These are phyloP conservation scores for Leishmania amazonensis DNA, from an alignment of 208 protist species.

Conservation along the genomic window DNA sequence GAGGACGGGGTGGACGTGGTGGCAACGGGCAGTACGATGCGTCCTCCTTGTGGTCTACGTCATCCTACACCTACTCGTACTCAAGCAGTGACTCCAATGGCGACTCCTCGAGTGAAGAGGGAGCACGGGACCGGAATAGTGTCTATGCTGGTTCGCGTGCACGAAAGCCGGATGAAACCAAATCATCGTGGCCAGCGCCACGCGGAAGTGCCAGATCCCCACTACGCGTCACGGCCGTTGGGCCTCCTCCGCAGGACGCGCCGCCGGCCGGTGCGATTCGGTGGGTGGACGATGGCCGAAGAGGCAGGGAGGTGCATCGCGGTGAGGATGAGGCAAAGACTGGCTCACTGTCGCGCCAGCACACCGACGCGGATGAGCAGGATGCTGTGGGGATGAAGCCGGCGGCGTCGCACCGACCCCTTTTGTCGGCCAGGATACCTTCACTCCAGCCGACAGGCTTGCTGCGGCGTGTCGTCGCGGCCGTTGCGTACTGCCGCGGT, in stretches of 20 bases:
- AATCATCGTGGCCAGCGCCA: not conserved
- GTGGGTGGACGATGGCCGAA: slow-evolving; percentile 4
- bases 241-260: not conserved
- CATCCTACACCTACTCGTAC: slow-evolving; percentile 33
- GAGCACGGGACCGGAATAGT: not conserved
- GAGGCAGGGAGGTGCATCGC: not conserved
- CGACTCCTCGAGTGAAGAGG: not conserved
- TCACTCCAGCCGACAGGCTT: slow-evolving; percentile 39
- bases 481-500: slow-evolving; percentile 47
- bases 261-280: slow-evolving; percentile 1
- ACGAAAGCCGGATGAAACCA: not conserved
- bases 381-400: not conserved
- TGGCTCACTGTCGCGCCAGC: not conserved
- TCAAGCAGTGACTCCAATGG: slow-evolving; percentile 6
- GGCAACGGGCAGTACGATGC: not conserved
- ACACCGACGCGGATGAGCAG: not conserved
- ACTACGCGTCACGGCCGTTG: not conserved
- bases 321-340: not conserved
- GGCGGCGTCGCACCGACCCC: not conserved
- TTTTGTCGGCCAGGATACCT: slow-evolving; percentile 14
- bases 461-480: slow-evolving; percentile 45
- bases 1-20: not conserved
- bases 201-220: not conserved
- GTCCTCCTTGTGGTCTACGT: slow-evolving; percentile 15
- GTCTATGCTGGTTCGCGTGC: not conserved